Base-by-base conservation (phyloP, 2,329 filamentous ascomycete species). In the Scopulariopsis brevicaulis region DNA sequence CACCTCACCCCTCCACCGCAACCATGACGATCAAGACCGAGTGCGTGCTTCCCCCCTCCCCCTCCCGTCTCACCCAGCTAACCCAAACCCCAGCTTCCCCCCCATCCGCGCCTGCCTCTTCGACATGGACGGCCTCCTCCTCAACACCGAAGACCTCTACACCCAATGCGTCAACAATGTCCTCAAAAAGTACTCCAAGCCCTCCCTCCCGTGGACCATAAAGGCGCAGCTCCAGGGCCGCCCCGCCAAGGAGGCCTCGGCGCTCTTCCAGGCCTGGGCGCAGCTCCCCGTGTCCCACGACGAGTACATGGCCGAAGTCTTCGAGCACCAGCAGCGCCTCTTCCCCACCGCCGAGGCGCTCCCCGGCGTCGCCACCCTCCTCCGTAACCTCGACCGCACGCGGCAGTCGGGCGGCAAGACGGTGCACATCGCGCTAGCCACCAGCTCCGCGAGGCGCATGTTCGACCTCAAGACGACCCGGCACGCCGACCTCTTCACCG, bases 71-170 rank as follows among this genome's bases (percentile, higher is more conserved):
- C 20, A 12, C n/a, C 46, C 20, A 6, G 8, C 22, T 50, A 24
- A 50, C 46, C n/a, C 46, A 2, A 4, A 6, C 46, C 20, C 8
- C 46, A 90, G 87, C 68, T 85, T 91, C 71, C 87, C 89, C 22
- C 84, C 87, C 53, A 80, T 97, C 60, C 83, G 91, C 64, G 94
- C 93, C 64, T 96, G 92, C 72, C 85, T 99, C 63, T 97, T 99
- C 71, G 94, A 99, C 77, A 96, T 97, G 92, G 94, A 99, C 72
- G 94, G 94, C 60, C 86, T 99, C 40, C 83, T 99, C 22, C 88
- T 99, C 68, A 86, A 97, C 73, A 91, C 89, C 37, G 94, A 97
- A 76, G 94, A 97, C 66, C 72, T 84, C 58, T 97, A 97, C 77
- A 94, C 90, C 0, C 69, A 82, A 28, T 87, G 89, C 72, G 87